A percentile compares a stretch with the other conserved stretches of the same genome.
phyloP scores from a whole-genome alignment of 1,139 yeast species.

The Saccharomyces uvarum region DNA sequence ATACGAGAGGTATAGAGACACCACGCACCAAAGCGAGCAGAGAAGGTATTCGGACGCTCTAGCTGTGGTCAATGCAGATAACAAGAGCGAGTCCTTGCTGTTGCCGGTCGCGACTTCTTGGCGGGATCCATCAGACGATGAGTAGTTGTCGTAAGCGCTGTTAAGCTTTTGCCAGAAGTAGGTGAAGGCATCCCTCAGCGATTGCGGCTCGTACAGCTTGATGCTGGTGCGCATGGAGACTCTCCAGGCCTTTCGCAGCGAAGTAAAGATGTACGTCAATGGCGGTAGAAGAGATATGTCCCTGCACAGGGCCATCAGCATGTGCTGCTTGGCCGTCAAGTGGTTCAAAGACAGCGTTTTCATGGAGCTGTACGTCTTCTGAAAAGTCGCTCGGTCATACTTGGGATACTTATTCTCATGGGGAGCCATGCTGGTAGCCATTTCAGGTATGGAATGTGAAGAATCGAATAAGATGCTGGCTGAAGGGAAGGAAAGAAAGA shows the following conservation, averaged over 20 bases:
- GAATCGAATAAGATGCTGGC: neutral
- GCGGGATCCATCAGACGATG: neutral
- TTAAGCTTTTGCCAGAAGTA: constrained; percentile 30
- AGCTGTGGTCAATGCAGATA: constrained; percentile 42
- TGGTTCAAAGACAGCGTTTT: constrained; percentile 28
- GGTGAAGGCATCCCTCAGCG: constrained; percentile 30
- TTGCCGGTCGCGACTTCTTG: constrained; percentile 1
- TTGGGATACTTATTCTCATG: neutral
- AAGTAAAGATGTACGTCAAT: constrained; percentile 46
- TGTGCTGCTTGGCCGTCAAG: constrained; percentile 68
- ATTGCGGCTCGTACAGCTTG: constrained; percentile 29
- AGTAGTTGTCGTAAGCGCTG: constrained; percentile 5
- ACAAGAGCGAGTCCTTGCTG: constrained; percentile 20
- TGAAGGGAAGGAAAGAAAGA: neutral
- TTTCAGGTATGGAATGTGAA: neutral
- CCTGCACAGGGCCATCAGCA: constrained; percentile 62
- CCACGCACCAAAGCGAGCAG: constrained; percentile 76
- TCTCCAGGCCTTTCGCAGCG: constrained; percentile 44
- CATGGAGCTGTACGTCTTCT: constrained; percentile 21
- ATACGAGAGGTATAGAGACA: constrained; percentile 76
- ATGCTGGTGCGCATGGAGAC: constrained; percentile 18
- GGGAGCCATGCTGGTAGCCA: neutral
- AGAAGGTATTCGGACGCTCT: constrained; percentile 63
- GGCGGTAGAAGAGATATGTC: constrained; percentile 67
- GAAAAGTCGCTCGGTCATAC: constrained; percentile 4